phyloP scores from a whole-genome alignment of 2,329 filamentous ascomycete species.

The Fusarium sororula region DNA sequence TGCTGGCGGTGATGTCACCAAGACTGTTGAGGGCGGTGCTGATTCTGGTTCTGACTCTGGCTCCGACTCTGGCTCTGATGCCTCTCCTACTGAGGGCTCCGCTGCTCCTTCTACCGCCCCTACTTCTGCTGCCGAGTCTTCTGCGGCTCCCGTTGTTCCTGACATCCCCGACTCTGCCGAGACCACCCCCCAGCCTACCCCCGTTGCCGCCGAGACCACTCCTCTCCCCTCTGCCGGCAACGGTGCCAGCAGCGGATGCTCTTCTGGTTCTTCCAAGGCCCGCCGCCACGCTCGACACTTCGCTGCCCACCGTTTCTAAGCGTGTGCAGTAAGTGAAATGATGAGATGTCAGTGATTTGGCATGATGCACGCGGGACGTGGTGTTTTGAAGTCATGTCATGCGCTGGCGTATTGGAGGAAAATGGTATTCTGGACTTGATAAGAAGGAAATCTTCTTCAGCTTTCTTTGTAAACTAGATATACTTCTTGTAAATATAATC shows the following conservation, averaged over 20 bases:
- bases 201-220: not conserved
- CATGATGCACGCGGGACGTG: constrained; percentile 18
- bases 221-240: not conserved
- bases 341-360: not conserved
- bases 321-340: not conserved
- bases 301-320: not conserved
- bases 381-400: constrained; percentile 4
- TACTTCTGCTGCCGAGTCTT: not conserved
- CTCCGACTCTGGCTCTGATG: not conserved
- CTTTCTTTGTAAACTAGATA: not conserved
- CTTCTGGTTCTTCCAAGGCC: not conserved
- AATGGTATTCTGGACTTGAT: not conserved
- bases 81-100: not conserved
- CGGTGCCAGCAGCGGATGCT: not conserved
- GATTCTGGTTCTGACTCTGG: not conserved
- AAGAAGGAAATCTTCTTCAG: not conserved
- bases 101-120: not conserved
- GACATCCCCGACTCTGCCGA: not conserved
- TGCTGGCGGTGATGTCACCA: not conserved
- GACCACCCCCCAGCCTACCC: not conserved
- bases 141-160: not conserved
- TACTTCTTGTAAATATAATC: constrained; percentile 3
- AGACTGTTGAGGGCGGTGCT: constrained; percentile 6
- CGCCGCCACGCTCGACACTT: constrained; percentile 12
- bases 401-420: not conserved